These are phyloP conservation scores for Claviceps sp. DNA, from an alignment of 2,329 filamentous ascomycete genomes.

Conservation along the genomic window DNA sequence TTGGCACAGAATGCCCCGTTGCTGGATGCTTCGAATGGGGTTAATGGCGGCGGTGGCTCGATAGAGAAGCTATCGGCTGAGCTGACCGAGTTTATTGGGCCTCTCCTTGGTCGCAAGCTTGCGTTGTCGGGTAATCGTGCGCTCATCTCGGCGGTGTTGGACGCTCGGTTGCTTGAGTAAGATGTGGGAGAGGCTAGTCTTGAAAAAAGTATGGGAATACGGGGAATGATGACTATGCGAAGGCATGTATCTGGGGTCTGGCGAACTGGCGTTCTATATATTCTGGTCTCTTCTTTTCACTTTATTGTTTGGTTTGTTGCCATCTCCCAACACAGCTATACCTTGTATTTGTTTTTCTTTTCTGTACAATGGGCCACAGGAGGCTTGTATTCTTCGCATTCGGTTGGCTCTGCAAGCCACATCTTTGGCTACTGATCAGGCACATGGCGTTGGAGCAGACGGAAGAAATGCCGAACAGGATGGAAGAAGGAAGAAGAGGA, in stretches of 20 bases:
- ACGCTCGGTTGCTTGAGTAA: slow-evolving; percentile 37
- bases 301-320: neutral
- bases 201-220: slow-evolving; percentile 10
- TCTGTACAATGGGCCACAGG: no score
- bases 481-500: no score
- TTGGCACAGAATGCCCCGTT: slow-evolving; percentile 23
- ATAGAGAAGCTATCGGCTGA: slow-evolving; percentile 27
- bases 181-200: neutral
- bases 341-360: neutral
- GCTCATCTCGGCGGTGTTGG: slow-evolving; percentile 37
- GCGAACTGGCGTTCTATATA: slow-evolving; percentile 3
- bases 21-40: slow-evolving; percentile 21
- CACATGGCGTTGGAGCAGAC: no score
- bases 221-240: neutral
- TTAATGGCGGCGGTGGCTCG: slow-evolving; percentile 20
- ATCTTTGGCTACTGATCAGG: no score
- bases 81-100: slow-evolving; percentile 41
- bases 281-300: neutral
- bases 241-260: neutral
- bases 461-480: no score
- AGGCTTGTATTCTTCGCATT: no score
- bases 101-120: slow-evolving; percentile 38
- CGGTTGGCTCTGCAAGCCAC: no score
- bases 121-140: slow-evolving; percentile 30
- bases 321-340: neutral